These are phyloP conservation scores for Talaromyces piceae DNA, from an alignment of 2,329 filamentous ascomycete genomes.

Conservation along the genomic window DNA sequence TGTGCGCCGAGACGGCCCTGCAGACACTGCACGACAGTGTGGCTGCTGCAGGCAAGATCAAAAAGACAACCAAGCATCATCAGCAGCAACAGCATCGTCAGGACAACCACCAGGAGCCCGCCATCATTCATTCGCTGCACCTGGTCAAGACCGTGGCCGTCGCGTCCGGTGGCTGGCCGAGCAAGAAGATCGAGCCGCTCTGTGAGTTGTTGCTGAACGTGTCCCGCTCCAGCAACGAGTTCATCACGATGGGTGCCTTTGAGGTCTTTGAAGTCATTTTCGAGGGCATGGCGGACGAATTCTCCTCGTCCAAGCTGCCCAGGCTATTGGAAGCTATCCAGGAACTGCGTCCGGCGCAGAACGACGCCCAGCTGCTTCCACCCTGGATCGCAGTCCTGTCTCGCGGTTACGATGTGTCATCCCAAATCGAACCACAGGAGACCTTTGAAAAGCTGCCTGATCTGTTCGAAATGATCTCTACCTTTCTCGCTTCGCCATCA, in stretches of 20 bases:
- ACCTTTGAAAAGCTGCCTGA: constrained; percentile 86
- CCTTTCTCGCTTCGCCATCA: constrained; percentile 77
- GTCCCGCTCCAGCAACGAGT: constrained; percentile 84
- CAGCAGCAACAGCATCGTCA: constrained; percentile 34
- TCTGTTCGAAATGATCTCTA: constrained; percentile 70
- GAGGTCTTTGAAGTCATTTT: constrained; percentile 98
- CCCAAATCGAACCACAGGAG: constrained; percentile 79
- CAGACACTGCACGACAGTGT: constrained; percentile 67
- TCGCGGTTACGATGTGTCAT: constrained; percentile 86
- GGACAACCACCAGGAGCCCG: constrained; percentile 66
- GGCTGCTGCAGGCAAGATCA: constrained; percentile 59
- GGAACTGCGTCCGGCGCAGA: constrained; percentile 82
- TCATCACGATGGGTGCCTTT: constrained; percentile 91
- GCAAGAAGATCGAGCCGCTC: constrained; percentile 84
- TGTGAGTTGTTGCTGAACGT: constrained; percentile 86
- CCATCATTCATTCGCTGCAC: constrained; percentile 84
- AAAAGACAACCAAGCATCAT: constrained; percentile 44
- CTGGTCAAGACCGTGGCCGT: constrained; percentile 82
- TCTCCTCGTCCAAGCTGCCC: constrained; percentile 82
- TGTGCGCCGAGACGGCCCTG: constrained; percentile 89
- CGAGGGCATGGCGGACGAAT: constrained; percentile 77
- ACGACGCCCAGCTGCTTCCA: constrained; percentile 88
- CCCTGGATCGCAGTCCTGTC: constrained; percentile 96
- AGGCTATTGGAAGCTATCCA: constrained; percentile 84
- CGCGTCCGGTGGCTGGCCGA: constrained; percentile 90